phyloP scores from a whole-genome alignment of 176 grass and related monocot species.

The bread wheat (Triticum aestivum) region IWGSC_CS_RefSeq_v2.1 NC_057813.1:148564257-148564756 shows the following conservation, averaged over 20 bases:
- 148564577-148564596: neutral
- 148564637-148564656: conserved; percentile 46
- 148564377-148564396: conserved; percentile 49
- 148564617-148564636: conserved; percentile 34
- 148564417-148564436: conserved; percentile 39
- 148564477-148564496: conserved; percentile 32
- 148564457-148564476: neutral
- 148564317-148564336: conserved; percentile 37
- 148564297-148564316: neutral
- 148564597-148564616: conserved; percentile 9
- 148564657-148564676: conserved; percentile 37
- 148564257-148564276: neutral
- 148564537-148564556: conserved; percentile 24
- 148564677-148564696: conserved; percentile 1
- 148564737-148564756: neutral
- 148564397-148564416: conserved; percentile 48
- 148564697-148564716: neutral
- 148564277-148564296: neutral
- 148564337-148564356: conserved; percentile 36
- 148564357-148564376: conserved; percentile 24
- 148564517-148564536: conserved; percentile 52
- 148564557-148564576: neutral
- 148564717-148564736: neutral
- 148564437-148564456: conserved; percentile 24
- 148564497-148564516: conserved; percentile 38